These are phyloP conservation scores for Bolboschoenus planiculmis DNA, from an alignment of 176 grass and related monocot species.

Conservation along the genomic window DNA sequence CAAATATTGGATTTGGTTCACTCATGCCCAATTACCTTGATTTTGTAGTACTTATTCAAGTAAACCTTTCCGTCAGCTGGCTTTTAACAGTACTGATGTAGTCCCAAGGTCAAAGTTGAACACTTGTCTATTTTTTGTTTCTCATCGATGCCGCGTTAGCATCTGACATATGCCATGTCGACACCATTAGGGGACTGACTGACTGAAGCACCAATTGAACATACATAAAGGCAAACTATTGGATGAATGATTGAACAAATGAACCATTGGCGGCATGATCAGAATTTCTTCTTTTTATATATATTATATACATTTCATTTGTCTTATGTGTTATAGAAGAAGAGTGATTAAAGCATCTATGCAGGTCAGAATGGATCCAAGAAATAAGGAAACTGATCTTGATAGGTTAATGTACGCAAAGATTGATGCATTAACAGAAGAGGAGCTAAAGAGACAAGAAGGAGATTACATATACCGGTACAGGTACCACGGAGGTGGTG, in stretches of 20 bases:
- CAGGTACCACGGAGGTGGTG: constrained; percentile 87
- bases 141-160: neutral
- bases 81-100: neutral
- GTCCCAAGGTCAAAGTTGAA: neutral
- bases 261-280: neutral
- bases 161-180: neutral
- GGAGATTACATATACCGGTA: constrained; percentile 93
- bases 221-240: neutral
- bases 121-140: neutral
- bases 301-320: neutral
- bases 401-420: constrained; percentile 56
- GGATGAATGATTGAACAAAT: neutral
- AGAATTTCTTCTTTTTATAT: neutral
- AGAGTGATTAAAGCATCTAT: constrained; percentile 5
- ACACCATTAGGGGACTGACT: neutral
- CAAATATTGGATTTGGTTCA: neutral
- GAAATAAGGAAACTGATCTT: constrained; percentile 73
- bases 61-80: neutral
- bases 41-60: neutral
- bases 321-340: neutral
- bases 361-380: constrained; percentile 98
- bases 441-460: constrained; percentile 86
- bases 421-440: constrained; percentile 72
- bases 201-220: neutral
- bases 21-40: neutral